phyloP scores from a whole-genome alignment of 441 rosid species.

The Populus trichocarpa region DNA sequence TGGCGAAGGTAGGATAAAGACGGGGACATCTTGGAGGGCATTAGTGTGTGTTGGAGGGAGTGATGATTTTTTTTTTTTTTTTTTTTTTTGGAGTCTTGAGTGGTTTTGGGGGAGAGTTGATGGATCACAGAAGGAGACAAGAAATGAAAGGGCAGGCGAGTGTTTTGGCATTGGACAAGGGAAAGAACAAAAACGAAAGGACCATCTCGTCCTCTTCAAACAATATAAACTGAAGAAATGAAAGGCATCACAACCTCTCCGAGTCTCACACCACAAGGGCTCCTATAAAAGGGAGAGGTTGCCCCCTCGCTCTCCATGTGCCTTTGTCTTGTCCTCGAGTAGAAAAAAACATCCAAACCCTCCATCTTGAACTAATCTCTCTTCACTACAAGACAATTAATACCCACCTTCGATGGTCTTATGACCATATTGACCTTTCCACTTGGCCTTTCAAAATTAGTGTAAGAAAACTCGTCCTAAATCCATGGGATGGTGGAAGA shows the following conservation, averaged over 20 bases:
- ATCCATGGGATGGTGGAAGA: no score
- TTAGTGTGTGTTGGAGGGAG: background rate
- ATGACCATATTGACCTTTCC: constrained; percentile 10
- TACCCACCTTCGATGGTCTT: constrained; percentile 18
- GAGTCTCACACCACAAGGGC: no score
- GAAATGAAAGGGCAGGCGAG: constrained; percentile 28
- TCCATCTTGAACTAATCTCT: constrained; percentile 14
- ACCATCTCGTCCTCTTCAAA: constrained; percentile 50
- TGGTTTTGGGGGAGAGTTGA: background rate
- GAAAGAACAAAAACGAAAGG: constrained; percentile 49
- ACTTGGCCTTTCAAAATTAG: constrained; percentile 20
- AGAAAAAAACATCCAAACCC: constrained; percentile 36
- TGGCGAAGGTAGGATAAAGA: no score
- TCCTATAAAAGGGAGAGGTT: no score
- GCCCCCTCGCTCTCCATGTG: constrained; percentile 40
- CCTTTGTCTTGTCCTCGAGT: constrained; percentile 49
- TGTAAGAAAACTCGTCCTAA: background rate
- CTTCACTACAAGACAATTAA: constrained; percentile 21
- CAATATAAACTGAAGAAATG: constrained; percentile 14
- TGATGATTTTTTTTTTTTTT: background rate
- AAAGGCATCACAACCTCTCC: no score
- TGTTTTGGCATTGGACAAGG: constrained; percentile 28
- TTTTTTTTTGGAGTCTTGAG: background rate
- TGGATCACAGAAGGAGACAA: no score
- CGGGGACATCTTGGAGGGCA: background rate